phyloP scores from a whole-genome alignment of 768 basidiomycete genomes.

The Russula lepida region DNA sequence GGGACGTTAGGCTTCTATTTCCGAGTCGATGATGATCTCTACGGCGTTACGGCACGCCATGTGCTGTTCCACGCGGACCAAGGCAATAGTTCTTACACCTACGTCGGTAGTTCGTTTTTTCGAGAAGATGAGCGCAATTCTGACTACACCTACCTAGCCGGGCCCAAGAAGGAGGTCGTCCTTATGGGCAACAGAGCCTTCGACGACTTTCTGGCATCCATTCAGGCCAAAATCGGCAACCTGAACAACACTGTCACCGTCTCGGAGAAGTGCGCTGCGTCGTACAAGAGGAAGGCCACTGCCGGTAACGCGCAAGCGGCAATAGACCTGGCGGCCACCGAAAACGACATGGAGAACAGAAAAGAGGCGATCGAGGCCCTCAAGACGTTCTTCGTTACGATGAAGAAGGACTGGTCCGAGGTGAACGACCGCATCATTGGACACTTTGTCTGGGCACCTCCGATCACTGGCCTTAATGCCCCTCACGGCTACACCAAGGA shows the following conservation, averaged over 20 bases:
- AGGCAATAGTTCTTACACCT: neutral
- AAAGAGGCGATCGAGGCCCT: neutral
- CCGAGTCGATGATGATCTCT: constrained; percentile 26
- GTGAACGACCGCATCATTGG: neutral
- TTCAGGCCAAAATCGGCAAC: neutral
- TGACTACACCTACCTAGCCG: neutral
- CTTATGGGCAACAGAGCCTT: neutral
- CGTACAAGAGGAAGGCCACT: no score
- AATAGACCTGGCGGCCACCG: neutral
- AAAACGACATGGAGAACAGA: neutral
- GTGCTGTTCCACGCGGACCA: neutral
- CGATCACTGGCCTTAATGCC: neutral
- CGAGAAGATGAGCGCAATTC: neutral
- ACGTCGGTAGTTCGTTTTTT: neutral
- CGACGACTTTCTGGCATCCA: neutral
- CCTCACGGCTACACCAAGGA: neutral
- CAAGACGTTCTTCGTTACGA: neutral
- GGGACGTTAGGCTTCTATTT: constrained; percentile 36
- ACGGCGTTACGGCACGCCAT: constrained; percentile 31
- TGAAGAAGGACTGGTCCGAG: neutral
- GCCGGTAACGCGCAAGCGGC: no score
- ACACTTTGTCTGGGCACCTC: constrained; percentile 4
- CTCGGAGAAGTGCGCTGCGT: neutral
- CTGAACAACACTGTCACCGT: neutral
- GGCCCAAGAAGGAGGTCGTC: neutral